Base-by-base conservation (phyloP, 1,284 basidiomycete species). In the Ustilago loliicola region DNA sequence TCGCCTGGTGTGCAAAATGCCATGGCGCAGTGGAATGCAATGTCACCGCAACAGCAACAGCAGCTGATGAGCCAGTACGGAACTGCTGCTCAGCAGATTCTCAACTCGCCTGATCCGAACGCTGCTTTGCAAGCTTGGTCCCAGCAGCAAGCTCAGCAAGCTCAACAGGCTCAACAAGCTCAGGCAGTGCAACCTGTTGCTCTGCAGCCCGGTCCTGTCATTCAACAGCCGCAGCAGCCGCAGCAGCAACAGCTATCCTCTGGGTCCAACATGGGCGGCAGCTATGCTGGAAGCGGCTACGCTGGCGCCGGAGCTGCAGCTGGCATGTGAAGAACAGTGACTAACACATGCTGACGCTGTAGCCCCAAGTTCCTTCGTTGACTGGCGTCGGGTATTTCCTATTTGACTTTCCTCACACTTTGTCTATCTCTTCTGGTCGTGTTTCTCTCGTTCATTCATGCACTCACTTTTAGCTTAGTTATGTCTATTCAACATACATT, bases 31-130 rank as follows among this genome's bases (percentile, higher is more conserved):
- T 76, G 73, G 73, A 68, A 65, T 10, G 11, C 47, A 2, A 68
- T 71, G 73, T 40, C 64, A 3, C 73, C 73, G 1, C 57, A 67
- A 29, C 53, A 76, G 45, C 73, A 76, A 54, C 73, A 76, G n/a
- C 68, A 71, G 54, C 10, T 76, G 32, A 11, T 67, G 32, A 32
- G 27, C 10, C 61, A 73, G 30, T 73, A 73, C 32, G 71, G 71
- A 6, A 30, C 17, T 47, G 36, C 38, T 2, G 71, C 71, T 1
- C 23, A 61, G 17, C 65, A 67, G 54, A 73, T 73, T 17, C 29
- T 73, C 40, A 57, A 63, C 42, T 73, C 71, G 50, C 58, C 71
- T 8, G 61, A 68, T 29, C 71, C 71, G 8, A 62, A 68, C 4
- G 72, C 72, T 17, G 66, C 72, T 15, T 30, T 69, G 27, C 61